Base-by-base conservation (phyloP, 1,284 basidiomycete genomes). In the Coriolopsis trogii region DNA sequence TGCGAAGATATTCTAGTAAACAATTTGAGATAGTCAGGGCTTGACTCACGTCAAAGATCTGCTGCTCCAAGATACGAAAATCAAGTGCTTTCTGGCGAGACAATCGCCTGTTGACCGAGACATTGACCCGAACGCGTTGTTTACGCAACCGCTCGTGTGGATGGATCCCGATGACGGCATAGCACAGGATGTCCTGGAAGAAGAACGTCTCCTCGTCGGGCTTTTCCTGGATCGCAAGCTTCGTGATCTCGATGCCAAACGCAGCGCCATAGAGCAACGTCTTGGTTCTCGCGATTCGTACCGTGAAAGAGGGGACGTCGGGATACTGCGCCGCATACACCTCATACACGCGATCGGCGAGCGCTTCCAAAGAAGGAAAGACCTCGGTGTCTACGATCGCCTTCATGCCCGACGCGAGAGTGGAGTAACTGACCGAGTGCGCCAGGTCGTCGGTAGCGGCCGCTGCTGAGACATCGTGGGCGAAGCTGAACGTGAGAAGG, bases 161-260 rank as follows among this genome's bases (percentile, higher is more conserved):
- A 61, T 91, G 85, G 41, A 94, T 75, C 0, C 91, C 92, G 41
- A 94, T 74, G 48, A 93, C 79, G 24, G 81, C 76, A 18, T 78
- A 74, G 40, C 83, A 78, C 24, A 74, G 70, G 6, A 93, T 67
- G 53, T 80, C 77, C 16, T 75, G 70, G 6, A 90, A 67, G 41
- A 71, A 65, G 57, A 80, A 72, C 29, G 59, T 56, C 4, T 67
- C 68, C 16, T 63, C 52, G 15, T 20, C 13, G n/a, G 51, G 46
- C 4, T 41, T 31, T 15, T 33, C 24, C 6, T 28, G 15, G 4
- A 34, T 16, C 3, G 68, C 55, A 4, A 51, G 51, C 6, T 72
- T 69, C 15, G 63, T 63, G 20, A 76, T 68, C 44, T 77, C 69
- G 7, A 86, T 57, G 3, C 74, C 74, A 15, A 79, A 74, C 9